These are phyloP conservation scores for Parsonsia alboflavescens DNA, from an alignment of 257 asterid genomes.

Conservation along the genomic window DNA sequence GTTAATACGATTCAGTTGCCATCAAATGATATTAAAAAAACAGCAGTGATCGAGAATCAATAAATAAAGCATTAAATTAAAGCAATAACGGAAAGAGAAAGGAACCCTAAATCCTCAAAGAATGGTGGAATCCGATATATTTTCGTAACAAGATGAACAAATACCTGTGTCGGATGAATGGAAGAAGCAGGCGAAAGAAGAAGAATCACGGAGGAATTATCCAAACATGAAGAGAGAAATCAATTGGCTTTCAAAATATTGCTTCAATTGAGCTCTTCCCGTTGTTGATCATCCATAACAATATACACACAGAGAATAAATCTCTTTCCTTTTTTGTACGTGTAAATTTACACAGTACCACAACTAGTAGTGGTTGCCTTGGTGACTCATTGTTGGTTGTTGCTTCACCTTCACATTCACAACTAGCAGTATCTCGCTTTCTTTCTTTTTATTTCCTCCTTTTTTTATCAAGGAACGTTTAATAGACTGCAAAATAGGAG, in stretches of 20 bases:
- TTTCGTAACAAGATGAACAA: not conserved
- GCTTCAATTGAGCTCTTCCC: constrained; percentile 3
- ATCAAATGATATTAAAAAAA: not conserved
- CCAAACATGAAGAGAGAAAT: not conserved
- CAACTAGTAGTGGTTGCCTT: not conserved
- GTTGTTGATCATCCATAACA: not conserved
- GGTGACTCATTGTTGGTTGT: not conserved
- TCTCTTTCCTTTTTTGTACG: not conserved
- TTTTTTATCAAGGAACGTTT: too few relatives aligned
- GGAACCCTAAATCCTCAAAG: not conserved
- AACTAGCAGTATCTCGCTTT: not conserved
- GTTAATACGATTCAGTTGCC: not conserved
- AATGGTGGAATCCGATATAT: not conserved
- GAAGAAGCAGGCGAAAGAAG: not conserved
- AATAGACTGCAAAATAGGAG: too few relatives aligned
- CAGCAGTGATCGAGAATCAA: not conserved
- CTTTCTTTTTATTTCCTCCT: too few relatives aligned
- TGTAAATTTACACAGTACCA: not conserved
- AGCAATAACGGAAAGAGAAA: not conserved
- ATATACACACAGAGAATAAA: not conserved
- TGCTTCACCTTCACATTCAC: not conserved
- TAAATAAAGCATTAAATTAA: too few relatives aligned
- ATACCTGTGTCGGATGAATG: not conserved
- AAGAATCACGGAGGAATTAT: not conserved
- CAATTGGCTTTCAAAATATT: not conserved